phyloP scores from a whole-genome alignment of 108 stramenopile genomes.

The Nannochloropsis oceanica region DNA sequence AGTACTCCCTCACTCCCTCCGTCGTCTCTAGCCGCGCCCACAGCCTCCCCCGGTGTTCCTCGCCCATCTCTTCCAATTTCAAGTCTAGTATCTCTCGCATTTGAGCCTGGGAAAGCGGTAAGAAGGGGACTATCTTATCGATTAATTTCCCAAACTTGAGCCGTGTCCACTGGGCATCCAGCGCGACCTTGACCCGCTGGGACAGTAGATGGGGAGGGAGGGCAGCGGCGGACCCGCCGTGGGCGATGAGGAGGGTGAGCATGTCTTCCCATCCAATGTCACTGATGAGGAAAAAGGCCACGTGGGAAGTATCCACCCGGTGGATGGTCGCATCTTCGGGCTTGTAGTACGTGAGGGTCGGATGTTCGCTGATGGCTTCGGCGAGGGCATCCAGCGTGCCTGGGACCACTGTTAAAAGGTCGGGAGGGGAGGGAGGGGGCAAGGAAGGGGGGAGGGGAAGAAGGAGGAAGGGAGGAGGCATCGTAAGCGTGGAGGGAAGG shows the following conservation, averaged over 20 bases:
- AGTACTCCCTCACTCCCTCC: neutral
- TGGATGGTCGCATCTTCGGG: neutral
- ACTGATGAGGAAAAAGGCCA: conserved; percentile 7
- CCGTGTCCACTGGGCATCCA: neutral
- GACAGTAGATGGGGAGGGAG: neutral
- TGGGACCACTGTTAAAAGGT: neutral
- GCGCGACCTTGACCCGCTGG: neutral
- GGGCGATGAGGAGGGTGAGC: conserved; percentile 1
- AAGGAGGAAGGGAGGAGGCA: neutral
- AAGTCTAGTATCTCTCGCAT: neutral
- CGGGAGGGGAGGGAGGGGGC: neutral
- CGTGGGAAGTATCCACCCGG: conserved; percentile 9
- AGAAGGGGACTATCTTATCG: neutral
- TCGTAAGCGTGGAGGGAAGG: neutral
- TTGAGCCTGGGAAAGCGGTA: neutral
- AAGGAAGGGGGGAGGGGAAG: neutral
- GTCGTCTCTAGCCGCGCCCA: neutral
- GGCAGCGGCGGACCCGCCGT: neutral
- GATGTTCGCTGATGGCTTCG: conserved; percentile 21
- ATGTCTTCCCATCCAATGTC: conserved; percentile 14
- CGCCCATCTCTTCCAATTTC: neutral
- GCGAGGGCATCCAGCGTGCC: conserved; percentile 16
- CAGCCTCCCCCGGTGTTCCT: neutral
- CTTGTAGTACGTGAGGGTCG: neutral
- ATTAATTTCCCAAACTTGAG: neutral